Base-by-base conservation (phyloP, 352 stramenopile genomes). In the Phytophthora kernoviae region DNA sequence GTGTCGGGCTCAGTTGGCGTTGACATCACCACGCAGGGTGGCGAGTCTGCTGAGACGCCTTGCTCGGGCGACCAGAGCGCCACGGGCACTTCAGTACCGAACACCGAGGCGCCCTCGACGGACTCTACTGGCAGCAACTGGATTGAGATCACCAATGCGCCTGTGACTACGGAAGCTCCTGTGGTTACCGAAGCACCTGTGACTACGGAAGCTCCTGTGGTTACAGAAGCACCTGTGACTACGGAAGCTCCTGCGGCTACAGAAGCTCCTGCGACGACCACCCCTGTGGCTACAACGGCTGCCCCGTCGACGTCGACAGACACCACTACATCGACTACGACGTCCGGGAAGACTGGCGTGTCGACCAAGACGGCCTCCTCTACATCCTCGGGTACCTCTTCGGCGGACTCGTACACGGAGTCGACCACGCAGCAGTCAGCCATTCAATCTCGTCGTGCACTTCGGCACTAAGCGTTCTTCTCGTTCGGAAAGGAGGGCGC, bases 351-450 rank as follows among this genome's bases (percentile, higher is more conserved):
- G 21, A 56, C 48, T 11, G 61, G 48, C 12, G 47, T 57, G 9
- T 64, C 54, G 37, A 54, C 54, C n/a, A 51, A 40, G 27, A 56
- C 54, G 18, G 24, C 53, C 14, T 54, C 60, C 18, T 33, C 55
- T 12, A 41, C 34, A 15, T 51, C 54, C 10, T 64, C 47, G 9
- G 42, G 34, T 10, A 69, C 61, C 37, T 68, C 54, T 2, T 64
- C 53, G 15, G 40, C 46, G 20, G 61, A 69, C n/a, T 48, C 40
- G 54, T 64, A 69, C 20, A 22, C 54, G 20, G 54, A 69, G 22
- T 69, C 61, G 26, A 62, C 50, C 20, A 66, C 58, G 17, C 58
- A 62, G 26, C 51, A 67, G 40, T 61, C 58, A 20, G 41, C 60
- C 17, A 50, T 17, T 2, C 59, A 67, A 37, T 67, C 45, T 11